Percentiles rank a stretch among this genome's conserved stretches.
Conservation (phyloP, 495 filamentous ascomycete species). For the Talaromyces stipitatus region DNA sequence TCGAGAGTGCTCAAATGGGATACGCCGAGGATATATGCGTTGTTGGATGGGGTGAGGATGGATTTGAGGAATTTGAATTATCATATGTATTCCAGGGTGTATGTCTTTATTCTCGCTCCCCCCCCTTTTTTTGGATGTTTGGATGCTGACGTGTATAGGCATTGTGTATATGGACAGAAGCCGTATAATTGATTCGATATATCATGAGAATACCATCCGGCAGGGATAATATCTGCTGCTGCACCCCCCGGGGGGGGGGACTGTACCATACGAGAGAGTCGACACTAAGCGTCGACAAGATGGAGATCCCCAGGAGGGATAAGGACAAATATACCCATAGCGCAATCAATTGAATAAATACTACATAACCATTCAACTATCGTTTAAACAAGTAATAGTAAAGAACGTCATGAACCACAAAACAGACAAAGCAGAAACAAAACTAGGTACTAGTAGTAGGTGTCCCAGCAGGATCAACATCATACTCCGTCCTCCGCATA, state of each 20-base stretch:
- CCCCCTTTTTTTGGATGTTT: background rate
- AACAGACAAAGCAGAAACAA: background rate
- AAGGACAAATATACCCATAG: too few species aligned
- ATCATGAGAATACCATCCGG: background rate
- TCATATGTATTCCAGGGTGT: slow-evolving; percentile 6
- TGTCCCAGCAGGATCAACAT: slow-evolving; percentile 2
- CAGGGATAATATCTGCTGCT: background rate
- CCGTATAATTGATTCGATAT: background rate
- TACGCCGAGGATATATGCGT: background rate
- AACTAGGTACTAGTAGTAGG: background rate
- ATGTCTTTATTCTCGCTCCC: background rate
- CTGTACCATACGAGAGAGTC: too few species aligned
- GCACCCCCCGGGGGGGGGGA: too few species aligned
- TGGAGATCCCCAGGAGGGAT: too few species aligned
- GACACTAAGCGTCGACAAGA: too few species aligned
- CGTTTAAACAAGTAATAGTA: too few species aligned
- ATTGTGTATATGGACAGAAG: slow-evolving; percentile 5
- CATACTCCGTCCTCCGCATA: slow-evolving; percentile 75
- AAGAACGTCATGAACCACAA: background rate
- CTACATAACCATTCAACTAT: too few species aligned
- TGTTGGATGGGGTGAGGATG: background rate
- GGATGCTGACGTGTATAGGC: background rate
- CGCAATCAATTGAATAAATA: too few species aligned
- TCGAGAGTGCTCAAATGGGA: slow-evolving; percentile 35
- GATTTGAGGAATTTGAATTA: slow-evolving; percentile 7